Evolutionary conservation across 176 grass and related monocot species (phyloP), one percentile per base, ranked within the genome.

Genomic region (Phoenix dactylifera): DNA sequence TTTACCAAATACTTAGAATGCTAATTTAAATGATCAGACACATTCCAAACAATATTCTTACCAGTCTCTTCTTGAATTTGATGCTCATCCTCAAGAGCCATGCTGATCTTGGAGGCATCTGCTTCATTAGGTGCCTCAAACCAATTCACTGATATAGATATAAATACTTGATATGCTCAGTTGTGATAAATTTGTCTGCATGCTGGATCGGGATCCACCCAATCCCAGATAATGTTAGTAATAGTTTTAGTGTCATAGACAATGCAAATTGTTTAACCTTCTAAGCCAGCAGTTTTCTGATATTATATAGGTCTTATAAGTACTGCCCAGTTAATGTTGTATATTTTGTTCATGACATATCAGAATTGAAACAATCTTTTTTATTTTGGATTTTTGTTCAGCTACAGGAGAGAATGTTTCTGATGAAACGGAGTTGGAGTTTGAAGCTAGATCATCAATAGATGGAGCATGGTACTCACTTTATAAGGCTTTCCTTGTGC

Each of bases 371-470:
- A 18, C 18, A 61, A 28, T 50, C 73, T 32, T 49, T 66, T 70
- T 67, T 67, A 26, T 7, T 16, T 22, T 65, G 50, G 5, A 24
- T 76, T 78, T 78, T 76, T 78, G 7, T 79, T 74, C 64, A 86
- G 82, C 65, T 52, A 49, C 44, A 58, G 76, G 7, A 72, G 79
- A 85, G 68, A 86, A 67, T 65, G 16, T 72, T 74, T 68, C 82
- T 67, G 79, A 86, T 18, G 48, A 57, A 70, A 70, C 59, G 56
- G 61, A 86, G 17, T 22, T 98, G 76, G 74, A 93, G 66, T 98
- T 98, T 80, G 94, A 98, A 67, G 94, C 94, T 48, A 98, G 68
- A 65, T 98, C 94, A 65, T 57, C 74, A 66, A 90, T 67, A 64
- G 94, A 98, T 76, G 76, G 52, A 28, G 94, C 94, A 55, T 98